phyloP scores from a whole-genome alignment of 2,329 filamentous ascomycete genomes.

The Neoscytalidium dimidiatum region DNA sequence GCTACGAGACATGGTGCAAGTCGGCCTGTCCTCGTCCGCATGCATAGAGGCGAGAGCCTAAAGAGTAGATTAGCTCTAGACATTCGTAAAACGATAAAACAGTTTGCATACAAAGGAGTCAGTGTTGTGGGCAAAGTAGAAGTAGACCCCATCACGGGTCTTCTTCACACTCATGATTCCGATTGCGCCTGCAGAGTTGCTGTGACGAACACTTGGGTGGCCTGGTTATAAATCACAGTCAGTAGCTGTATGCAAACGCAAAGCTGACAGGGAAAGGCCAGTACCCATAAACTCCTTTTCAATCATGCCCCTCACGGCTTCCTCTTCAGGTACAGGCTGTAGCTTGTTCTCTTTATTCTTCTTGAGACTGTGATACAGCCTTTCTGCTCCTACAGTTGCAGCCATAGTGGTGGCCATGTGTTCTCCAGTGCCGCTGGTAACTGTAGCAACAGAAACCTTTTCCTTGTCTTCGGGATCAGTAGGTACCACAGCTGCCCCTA shows the following conservation, averaged over 20 bases:
- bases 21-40: slow-evolving; percentile 70
- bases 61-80: background rate
- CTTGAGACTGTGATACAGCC: slow-evolving; percentile 72
- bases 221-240: slow-evolving; percentile 33
- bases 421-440: slow-evolving; percentile 93
- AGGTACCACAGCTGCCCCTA: slow-evolving; percentile 89
- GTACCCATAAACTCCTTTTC: slow-evolving; percentile 83
- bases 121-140: slow-evolving; percentile 96
- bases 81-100: background rate
- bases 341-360: slow-evolving; percentile 58
- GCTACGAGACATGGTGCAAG: slow-evolving; percentile 85
- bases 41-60: slow-evolving; percentile 87
- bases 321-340: slow-evolving; percentile 73
- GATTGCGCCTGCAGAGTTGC: slow-evolving; percentile 82
- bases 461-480: slow-evolving; percentile 69
- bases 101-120: slow-evolving; percentile 65
- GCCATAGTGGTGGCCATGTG: slow-evolving; percentile 97
- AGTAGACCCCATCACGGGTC: slow-evolving; percentile 70
- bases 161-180: slow-evolving; percentile 91
- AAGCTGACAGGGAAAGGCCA: slow-evolving; percentile 17
- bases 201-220: slow-evolving; percentile 80
- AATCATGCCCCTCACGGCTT: slow-evolving; percentile 76
- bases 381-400: slow-evolving; percentile 80
- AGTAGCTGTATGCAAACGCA: background rate
- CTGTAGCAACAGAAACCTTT: slow-evolving; percentile 71